phyloP scores from a whole-genome alignment of 2,329 filamentous ascomycete genomes.

The Aspergillus jensenii region DNA sequence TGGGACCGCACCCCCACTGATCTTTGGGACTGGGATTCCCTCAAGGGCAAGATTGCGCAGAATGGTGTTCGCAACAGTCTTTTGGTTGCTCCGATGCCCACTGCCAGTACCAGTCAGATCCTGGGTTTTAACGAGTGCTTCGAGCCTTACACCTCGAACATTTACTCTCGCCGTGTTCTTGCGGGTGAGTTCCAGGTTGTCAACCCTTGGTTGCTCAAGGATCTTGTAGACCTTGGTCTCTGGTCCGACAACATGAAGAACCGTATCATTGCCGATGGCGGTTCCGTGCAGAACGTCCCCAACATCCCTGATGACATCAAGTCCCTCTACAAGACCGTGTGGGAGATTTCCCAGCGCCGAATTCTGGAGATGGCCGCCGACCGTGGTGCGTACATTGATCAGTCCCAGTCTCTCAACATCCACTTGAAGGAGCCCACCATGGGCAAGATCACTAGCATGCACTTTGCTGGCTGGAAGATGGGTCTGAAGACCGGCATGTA shows the following conservation, averaged over 20 bases:
- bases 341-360: conserved; percentile 95
- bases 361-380: conserved; percentile 98
- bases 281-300: conserved; percentile 93
- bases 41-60: conserved; percentile 90
- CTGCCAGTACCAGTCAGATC: conserved; percentile 95
- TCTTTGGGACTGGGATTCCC: conserved; percentile 90
- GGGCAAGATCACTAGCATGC: conserved; percentile 99
- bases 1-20: conserved; percentile 92
- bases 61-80: conserved; percentile 94
- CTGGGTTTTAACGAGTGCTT: conserved; percentile 99
- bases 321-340: conserved; percentile 97
- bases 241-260: conserved; percentile 99
- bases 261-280: conserved; percentile 95
- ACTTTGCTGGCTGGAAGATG: conserved; percentile 98
- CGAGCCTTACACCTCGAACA: conserved; percentile 99
- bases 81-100: conserved; percentile 95
- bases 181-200: conserved; percentile 99
- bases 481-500: conserved; percentile 99
- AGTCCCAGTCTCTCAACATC: conserved; percentile 98
- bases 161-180: conserved; percentile 96
- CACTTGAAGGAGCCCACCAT: conserved; percentile 99
- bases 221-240: conserved; percentile 93
- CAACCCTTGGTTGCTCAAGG: conserved; percentile 97
- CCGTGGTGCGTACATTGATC: conserved; percentile 97
- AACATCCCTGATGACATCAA: conserved; percentile 97